Evolutionary conservation across 2,329 filamentous ascomycete genomes (phyloP), one percentile per base, ranked within the genome.

Genomic region (Fusarium chaquense): DNA sequence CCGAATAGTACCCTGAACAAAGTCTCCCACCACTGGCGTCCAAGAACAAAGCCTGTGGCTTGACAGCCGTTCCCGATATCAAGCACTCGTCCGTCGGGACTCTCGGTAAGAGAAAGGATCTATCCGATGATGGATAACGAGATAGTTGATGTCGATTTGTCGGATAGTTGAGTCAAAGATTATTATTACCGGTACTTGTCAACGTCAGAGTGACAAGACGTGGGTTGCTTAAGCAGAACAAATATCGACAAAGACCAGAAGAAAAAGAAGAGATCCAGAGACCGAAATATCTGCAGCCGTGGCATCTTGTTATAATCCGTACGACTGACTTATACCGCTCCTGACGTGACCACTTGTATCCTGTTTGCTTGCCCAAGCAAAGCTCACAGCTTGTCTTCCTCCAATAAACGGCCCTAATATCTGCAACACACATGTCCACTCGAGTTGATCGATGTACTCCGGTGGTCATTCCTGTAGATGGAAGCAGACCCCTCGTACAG

Each of bases 241-340:
- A 38, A 52, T 55, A 40, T 57, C 43, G 26, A 52, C 40, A 66
- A 62, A 65, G 51, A 44, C 44, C 33, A 26, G 44, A 57, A 50
- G 57, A 50, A 28, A 50, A 54, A 65, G 35, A 51, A 54, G 52
- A 59, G 41, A 46, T 58, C 38, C 50, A 53, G 53, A 71, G 58
- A 36, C 44, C 44, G 49, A 33, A 44, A 67, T 60, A 71, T 53
- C 52, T 66, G 70, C 62, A 63, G 61, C 35, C 46, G 51, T 69
- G 61, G 56, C 55, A 73, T 73, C 58, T 32, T 73, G 61, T 71
- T 73, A 73, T 73, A 73, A 50, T 58, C 61, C 50, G 73, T 74
- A 47, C 68, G 49, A 75, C 73, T 69, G 51, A 66, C 70, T 75
- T 70, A 70, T 66, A 67, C 63, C 54, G 50, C 55, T 67, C 69